phyloP scores from a whole-genome alignment of 768 basidiomycete genomes.

The Holtermanniella nyarrowii region DNA sequence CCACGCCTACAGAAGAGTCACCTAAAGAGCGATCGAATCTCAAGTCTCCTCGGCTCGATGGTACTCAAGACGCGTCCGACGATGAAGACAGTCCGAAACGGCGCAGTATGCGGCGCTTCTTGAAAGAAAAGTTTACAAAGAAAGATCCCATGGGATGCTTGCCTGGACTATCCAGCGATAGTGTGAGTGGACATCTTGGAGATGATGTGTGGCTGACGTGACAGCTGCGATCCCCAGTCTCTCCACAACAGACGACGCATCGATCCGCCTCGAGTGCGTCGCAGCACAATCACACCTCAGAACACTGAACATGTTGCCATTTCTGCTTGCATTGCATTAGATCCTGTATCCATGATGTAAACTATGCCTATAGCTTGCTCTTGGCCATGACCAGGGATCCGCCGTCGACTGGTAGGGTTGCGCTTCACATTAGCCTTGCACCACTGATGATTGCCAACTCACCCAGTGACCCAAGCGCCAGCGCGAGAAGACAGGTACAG shows the following conservation, averaged over 20 bases:
- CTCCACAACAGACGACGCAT: background rate
- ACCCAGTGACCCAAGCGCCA: slow-evolving; percentile 54
- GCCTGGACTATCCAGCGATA: background rate
- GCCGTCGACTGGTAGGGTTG: slow-evolving; percentile 56
- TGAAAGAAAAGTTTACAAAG: background rate
- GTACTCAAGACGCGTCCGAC: no score
- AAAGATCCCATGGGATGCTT: background rate
- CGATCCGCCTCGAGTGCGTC: background rate
- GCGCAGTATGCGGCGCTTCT: background rate
- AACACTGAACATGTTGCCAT: background rate
- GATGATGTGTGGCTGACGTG: background rate
- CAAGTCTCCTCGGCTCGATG: no score
- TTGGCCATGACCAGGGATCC: slow-evolving; percentile 45
- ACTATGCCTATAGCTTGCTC: slow-evolving; percentile 22
- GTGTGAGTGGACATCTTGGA: background rate
- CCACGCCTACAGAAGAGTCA: background rate
- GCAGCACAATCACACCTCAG: no score
- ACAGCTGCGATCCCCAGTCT: background rate
- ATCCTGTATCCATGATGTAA: no score
- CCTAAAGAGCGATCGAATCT: no score
- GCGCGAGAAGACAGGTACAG: slow-evolving; percentile 55
- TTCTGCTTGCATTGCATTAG: background rate
- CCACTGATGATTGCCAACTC: slow-evolving; percentile 4
- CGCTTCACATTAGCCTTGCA: slow-evolving; percentile 32
- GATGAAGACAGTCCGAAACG: background rate